Conservation (phyloP, 305 asterid species). For the Ajuga reptans region DNA sequence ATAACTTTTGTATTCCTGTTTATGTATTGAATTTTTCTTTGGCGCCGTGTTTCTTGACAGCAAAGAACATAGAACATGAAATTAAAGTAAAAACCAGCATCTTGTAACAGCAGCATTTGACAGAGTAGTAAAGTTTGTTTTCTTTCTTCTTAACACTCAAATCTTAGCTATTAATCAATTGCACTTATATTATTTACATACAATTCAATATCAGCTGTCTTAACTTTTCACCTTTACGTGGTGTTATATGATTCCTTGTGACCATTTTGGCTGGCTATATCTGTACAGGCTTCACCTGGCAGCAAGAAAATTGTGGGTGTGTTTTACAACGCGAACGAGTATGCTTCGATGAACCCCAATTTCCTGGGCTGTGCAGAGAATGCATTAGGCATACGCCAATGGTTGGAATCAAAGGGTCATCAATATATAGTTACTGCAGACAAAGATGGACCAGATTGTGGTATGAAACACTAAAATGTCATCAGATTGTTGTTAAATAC, state of each 20-base stretch:
- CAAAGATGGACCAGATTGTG: slow-evolving; percentile 81
- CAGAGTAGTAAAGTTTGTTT: too few relatives aligned
- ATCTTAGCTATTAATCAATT: not conserved
- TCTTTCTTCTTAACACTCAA: too few relatives aligned
- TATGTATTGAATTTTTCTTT: too few relatives aligned
- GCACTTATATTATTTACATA: not conserved
- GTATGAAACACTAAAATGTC: slow-evolving; percentile 29
- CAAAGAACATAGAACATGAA: too few relatives aligned
- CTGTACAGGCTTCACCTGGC: slow-evolving; percentile 63
- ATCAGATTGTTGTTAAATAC: not conserved
- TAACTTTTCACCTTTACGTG: not conserved
- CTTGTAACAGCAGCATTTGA: too few relatives aligned
- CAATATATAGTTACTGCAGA: slow-evolving; percentile 76
- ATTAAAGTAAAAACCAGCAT: too few relatives aligned
- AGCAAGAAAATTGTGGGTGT: slow-evolving; percentile 95
- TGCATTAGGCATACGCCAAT: slow-evolving; percentile 77
- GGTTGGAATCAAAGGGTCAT: slow-evolving; percentile 89
- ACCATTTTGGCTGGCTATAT: not conserved
- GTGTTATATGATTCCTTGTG: not conserved
- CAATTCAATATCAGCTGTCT: slow-evolving; percentile 5
- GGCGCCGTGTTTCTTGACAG: too few relatives aligned
- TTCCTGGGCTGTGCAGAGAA: slow-evolving; percentile 81
- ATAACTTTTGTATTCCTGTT: too few relatives aligned
- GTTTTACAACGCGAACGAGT: slow-evolving; percentile 78
- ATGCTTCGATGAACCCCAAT: slow-evolving; percentile 80